Percentiles rank a stretch among this genome's conserved stretches.
These are phyloP conservation scores for Trypanosoma scelopori DNA, from an alignment of 208 protist genomes.

Conservation along the genomic window DNA sequence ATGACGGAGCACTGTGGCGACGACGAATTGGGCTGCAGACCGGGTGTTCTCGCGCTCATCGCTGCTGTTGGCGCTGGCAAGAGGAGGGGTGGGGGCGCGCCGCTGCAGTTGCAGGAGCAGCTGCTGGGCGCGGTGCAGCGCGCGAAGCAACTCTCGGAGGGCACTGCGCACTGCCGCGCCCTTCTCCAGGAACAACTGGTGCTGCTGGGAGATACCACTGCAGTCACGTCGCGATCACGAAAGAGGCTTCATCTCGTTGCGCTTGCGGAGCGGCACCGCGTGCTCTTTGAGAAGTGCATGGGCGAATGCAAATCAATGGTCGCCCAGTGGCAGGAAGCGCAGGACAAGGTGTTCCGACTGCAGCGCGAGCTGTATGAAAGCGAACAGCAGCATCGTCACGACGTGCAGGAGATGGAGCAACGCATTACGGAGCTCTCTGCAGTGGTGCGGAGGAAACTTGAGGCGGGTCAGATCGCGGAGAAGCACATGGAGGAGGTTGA, in stretches of 20 bases:
- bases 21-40: background rate
- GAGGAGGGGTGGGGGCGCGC: background rate
- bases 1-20: slow-evolving; percentile 12
- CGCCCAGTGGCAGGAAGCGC: slow-evolving; percentile 21
- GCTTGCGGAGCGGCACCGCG: slow-evolving; percentile 5
- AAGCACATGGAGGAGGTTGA: slow-evolving; percentile 47
- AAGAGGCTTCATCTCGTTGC: background rate
- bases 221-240: background rate
- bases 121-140: slow-evolving; percentile 4
- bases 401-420: slow-evolving; percentile 37
- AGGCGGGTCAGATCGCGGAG: slow-evolving; percentile 56
- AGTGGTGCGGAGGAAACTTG: slow-evolving; percentile 56
- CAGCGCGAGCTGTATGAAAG: slow-evolving; percentile 10
- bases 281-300: background rate
- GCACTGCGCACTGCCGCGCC: slow-evolving; percentile 7
- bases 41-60: background rate
- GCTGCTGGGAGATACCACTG: background rate
- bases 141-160: slow-evolving; percentile 8
- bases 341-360: slow-evolving; percentile 15
- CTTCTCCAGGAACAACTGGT: slow-evolving; percentile 13
- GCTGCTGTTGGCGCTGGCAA: slow-evolving; percentile 1
- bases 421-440: slow-evolving; percentile 42
- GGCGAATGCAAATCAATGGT: background rate
- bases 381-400: slow-evolving; percentile 19
- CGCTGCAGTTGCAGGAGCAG: background rate